phyloP scores from a whole-genome alignment of 23 red algal species.

The Gracilaria gracilis region DNA sequence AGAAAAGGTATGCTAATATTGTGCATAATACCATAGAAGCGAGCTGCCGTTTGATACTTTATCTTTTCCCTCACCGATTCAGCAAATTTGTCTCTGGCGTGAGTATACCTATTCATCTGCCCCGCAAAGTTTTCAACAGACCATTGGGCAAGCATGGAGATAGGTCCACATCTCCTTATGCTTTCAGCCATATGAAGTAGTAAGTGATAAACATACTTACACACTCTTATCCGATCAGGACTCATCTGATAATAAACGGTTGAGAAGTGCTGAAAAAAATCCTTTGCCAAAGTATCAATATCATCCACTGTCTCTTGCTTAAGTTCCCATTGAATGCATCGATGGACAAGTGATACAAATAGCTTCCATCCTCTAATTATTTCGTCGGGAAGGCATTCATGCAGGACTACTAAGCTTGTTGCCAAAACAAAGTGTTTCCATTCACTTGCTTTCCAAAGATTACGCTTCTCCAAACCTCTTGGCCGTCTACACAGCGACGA shows the following conservation, averaged over 20 bases:
- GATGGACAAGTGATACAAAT: background rate
- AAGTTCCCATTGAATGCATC: background rate
- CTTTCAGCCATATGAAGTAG: background rate
- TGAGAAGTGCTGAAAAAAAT: constrained; percentile 13
- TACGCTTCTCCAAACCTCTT: too few species aligned
- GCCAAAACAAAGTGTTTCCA: background rate
- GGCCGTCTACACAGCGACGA: too few species aligned
- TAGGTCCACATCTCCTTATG: constrained; percentile 8
- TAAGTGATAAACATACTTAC: constrained; percentile 9
- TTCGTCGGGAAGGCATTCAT: background rate
- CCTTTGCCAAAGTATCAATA: background rate
- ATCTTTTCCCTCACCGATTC: constrained; percentile 8
- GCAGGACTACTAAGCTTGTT: background rate
- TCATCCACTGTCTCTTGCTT: background rate
- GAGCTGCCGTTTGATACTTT: constrained; percentile 22
- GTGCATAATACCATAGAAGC: background rate
- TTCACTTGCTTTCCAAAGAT: constrained; percentile 13
- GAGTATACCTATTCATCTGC: background rate
- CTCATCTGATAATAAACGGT: background rate
- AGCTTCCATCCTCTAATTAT: constrained; percentile 5
- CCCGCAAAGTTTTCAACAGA: background rate
- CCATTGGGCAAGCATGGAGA: background rate
- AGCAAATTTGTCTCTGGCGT: constrained; percentile 24
- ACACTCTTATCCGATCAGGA: background rate
- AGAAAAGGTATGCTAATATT: background rate